Base-by-base conservation (phyloP, 139 green algal species). In the Pleodorina starrii region DNA sequence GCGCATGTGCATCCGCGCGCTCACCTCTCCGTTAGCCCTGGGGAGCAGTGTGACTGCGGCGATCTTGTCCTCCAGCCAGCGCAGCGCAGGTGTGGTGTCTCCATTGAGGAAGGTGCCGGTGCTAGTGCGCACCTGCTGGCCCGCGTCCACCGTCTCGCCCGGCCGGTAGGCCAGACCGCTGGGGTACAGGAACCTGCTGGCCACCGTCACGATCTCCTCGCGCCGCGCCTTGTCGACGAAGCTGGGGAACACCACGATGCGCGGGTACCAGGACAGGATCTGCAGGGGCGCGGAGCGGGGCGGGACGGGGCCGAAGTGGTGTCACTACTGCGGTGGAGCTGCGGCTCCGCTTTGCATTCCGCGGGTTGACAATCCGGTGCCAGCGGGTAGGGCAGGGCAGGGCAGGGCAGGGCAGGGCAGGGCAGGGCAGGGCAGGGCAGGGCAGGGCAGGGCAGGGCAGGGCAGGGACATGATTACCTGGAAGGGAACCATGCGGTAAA, bases 11-110 rank as follows among this genome's bases (percentile, higher is more conserved):
- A n/a, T n/a, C n/a, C n/a, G n/a, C n/a, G n/a, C n/a, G n/a, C n/a
- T n/a, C 42, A 92, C 88, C 93, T 95, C 91, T 12, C 91, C 91
- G 35, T 94, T 71, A 19, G 51, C 51, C 46, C 60, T 71, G 3
- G 93, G 93, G 43, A 94, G 36, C 21, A 91, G 36, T 6, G 90
- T 94, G n/a, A 89, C 89, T 1, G 83, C 85, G 3, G 92, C 92
- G 23, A 95, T 93, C 32, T 91, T 89, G 9, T 92, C 79, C 79
- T 94, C 92, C n/a, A 95, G 42, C 84, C 43, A 75, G 2, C 38
- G 57, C 40, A 95, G 86, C 54, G 93, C 88, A 1, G 85, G 90
- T 1, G 35, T 14, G 23, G 69, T 84, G 73, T 92, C 27, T 21
- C 66, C 42, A n/a, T 42, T 57, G 17, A 95, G 71, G 72, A 95